Evolutionary conservation across 192 early-diverging fungal genomes (phyloP).

Genomic region (Tieghemiomyces parasiticus): DNA sequence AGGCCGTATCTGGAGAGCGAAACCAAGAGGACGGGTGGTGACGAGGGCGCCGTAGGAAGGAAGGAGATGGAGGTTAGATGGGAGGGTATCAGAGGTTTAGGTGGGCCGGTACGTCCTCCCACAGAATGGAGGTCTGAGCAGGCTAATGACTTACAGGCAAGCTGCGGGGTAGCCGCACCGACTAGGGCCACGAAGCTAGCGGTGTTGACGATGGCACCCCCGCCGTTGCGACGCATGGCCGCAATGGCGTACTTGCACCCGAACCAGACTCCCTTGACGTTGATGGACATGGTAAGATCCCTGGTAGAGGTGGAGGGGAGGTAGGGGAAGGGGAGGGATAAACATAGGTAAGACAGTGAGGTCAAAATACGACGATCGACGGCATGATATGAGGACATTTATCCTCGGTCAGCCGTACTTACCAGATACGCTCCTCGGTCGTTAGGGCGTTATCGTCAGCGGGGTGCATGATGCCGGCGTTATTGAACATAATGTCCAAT

Average conservation of each 20-base stretch:
- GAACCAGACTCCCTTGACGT: conserved; percentile 83
- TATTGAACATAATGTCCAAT: conserved; percentile 73
- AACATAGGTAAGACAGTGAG: too few relatives aligned
- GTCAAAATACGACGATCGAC: too few relatives aligned
- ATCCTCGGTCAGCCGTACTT: too few relatives aligned
- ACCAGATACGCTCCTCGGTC: conserved; percentile 67
- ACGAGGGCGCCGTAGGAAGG: not conserved
- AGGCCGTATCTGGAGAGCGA: conserved; percentile 56
- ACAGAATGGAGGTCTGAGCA: too few relatives aligned
- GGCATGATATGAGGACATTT: too few relatives aligned
- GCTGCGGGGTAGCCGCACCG: conserved; percentile 69
- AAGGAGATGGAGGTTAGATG: not conserved
- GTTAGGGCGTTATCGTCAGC: conserved; percentile 60
- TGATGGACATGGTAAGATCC: conserved; percentile 60
- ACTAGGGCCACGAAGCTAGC: conserved; percentile 64
- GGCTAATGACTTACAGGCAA: conserved; percentile 49
- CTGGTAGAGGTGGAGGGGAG: too few relatives aligned
- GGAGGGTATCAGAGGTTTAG: not conserved
- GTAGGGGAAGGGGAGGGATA: too few relatives aligned
- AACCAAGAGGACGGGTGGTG: too few relatives aligned
- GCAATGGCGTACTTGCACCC: conserved; percentile 71
- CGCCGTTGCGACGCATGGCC: conserved; percentile 53
- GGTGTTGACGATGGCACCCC: conserved; percentile 72
- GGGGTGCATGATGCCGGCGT: conserved; percentile 76
- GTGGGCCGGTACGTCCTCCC: too few relatives aligned